Evolutionary conservation across 768 basidiomycete genomes (phyloP), one percentile per base, ranked within the genome.

Genomic region (Thelephora ganbajun): DNA sequence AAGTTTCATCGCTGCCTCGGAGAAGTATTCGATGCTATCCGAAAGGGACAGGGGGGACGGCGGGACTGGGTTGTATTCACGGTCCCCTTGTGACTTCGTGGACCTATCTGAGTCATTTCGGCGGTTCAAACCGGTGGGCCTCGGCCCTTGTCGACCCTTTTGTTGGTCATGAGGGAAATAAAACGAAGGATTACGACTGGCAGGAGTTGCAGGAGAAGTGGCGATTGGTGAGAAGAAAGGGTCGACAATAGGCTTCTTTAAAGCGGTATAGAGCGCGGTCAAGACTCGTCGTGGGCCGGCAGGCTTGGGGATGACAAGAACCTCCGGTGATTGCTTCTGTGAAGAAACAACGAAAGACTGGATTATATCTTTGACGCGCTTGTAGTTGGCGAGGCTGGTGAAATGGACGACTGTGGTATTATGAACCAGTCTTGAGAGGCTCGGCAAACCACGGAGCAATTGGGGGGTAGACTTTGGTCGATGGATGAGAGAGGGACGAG

Each of bases 231-330:
- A 64, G 58, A 98, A 96, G 61, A 82, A 85, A 0, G 93, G 87
- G 59, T 99, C 94, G 26, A 99, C 78, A 11, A 77, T 59, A 0
- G 96, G 93, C 53, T 81, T 86, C 7, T 77, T 84, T 44, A 88
- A 73, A 1, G 92, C 92, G 3, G 89, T 97, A 60, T 94, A 85
- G 14, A 99, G 69, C 20, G 92, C 85, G 18, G 92, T 93, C 54
- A 99, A 68, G 55, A 97, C 82, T 7, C 94, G 79, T 35, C 94
- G 79, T 6, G 96, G 96, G 4, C 96, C 94, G 14, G 87, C 93
- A 9, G 94, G 94, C 64, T 98, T 99, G 18, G 93, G 94, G 35
- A 98, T 83, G 54, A 99, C 89, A 74, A 98, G 87, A 23, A 99
- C 78, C 56, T 99, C 96, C 1, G 96, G 83, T 11, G 84, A 61